Base-by-base conservation (phyloP, 768 basidiomycete species). In the Boletellus sp. region DNA sequence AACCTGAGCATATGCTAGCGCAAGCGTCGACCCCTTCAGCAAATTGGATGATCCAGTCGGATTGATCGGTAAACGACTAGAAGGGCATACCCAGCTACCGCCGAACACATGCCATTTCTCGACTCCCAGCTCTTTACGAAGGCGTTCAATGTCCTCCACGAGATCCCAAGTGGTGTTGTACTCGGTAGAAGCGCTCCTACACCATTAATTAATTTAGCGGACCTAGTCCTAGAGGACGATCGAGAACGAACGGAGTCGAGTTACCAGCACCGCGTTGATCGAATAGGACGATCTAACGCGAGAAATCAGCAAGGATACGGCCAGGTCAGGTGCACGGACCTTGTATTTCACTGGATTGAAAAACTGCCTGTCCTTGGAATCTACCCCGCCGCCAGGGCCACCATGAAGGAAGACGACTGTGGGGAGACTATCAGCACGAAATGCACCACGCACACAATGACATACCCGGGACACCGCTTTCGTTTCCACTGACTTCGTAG, bases 81-180 rank as follows among this genome's bases (percentile, higher is more conserved):
- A 22, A 51, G 43, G n/a, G 64, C 73, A 43, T 56, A 87, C 88
- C 93, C 94, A 95, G 42, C 87, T 90, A 9, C 94, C 94, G 24
- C 94, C 94, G 63, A 97, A 96, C 23, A 96, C 90, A 49, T 94
- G 84, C 94, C 93, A 96, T 62, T 83, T 90, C 17, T 90, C 84
- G 48, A 97, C 77, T 36, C 70, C 70, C 15, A 97, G 77, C 50
- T 87, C 78, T 62, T 85, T 74, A 49, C 94, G 78, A 22, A 95
- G 71, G 59, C 74, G 85, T 65, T 97, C 94, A 10, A 93, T 82
- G 62, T 97, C 94, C 55, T 80, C 86, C 22, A 97, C 91, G 36
- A 95, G 81, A 62, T 92, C 86, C 90, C 90, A 93, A 5, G 94
- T 96, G 2, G 92, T 96, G 68, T 97, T 97, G 44, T 93, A 85